Evolutionary conservation across 176 grass and related monocot species (phyloP).

Genomic region (Puya raimondii): DNA sequence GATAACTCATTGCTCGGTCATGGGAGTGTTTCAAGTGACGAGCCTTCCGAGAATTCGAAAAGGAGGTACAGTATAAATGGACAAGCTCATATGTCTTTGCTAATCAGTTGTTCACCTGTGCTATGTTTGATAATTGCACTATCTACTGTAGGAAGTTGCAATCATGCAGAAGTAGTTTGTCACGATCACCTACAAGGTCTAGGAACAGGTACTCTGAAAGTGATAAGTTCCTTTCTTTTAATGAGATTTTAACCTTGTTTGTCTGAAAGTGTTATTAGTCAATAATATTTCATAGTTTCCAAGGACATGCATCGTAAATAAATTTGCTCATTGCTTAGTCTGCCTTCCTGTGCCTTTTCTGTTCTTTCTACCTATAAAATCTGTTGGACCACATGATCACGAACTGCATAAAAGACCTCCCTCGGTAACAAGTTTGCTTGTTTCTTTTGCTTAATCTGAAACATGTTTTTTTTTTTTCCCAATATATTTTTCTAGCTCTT

Average conservation of each 20-base stretch:
- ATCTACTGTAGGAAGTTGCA: conserved; percentile 46
- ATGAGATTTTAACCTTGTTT: background rate
- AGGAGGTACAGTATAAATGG: conserved; percentile 28
- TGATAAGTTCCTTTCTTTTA: background rate
- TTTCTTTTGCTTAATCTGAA: background rate
- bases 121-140: conserved; percentile 8
- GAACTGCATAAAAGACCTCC: background rate
- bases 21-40: conserved; percentile 46
- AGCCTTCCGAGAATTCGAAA: conserved; percentile 50
- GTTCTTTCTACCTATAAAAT: background rate
- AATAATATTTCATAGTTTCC: no score
- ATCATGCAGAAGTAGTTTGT: conserved; percentile 36
- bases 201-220: conserved; percentile 43
- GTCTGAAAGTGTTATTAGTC: no score
- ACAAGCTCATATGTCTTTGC: background rate
- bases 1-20: conserved; percentile 48
- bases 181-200: conserved; percentile 60
- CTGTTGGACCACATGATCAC: background rate
- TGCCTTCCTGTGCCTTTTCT: no score
- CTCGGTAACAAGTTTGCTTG: background rate
- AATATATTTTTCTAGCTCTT: no score
- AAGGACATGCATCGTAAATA: no score
- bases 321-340: no score
- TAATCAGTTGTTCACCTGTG: conserved; percentile 9
- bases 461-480: background rate